These are phyloP conservation scores for Candida sonorensis DNA, from an alignment of 805 yeast species.

Conservation along the genomic window DNA sequence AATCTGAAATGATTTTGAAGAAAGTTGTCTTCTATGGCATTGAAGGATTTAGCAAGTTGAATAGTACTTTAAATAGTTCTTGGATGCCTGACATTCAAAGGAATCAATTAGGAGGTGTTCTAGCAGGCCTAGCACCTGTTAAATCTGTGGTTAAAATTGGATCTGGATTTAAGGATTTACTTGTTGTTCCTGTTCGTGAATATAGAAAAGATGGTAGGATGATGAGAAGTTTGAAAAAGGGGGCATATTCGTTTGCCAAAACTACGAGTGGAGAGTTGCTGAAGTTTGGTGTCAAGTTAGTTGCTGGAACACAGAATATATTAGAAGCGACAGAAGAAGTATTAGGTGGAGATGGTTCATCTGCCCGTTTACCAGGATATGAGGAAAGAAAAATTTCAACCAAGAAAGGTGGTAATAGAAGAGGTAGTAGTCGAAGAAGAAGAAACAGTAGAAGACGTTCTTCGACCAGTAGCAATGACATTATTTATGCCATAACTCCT, in stretches of 20 bases:
- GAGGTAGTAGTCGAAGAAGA: too few relatives aligned
- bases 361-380: conserved; percentile 26
- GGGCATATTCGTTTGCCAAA: conserved; percentile 65
- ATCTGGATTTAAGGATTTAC: conserved; percentile 65
- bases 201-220: conserved; percentile 68
- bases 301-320: conserved; percentile 80
- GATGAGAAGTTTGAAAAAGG: conserved; percentile 65
- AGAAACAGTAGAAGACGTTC: conserved; percentile 7
- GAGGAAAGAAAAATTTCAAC: conserved; percentile 3
- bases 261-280: conserved; percentile 76
- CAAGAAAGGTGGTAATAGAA: too few relatives aligned
- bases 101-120: conserved; percentile 74
- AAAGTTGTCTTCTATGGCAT: conserved; percentile 66
- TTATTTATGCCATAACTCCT: conserved; percentile 5
- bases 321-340: conserved; percentile 75
- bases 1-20: conserved; percentile 63
- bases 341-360: conserved; percentile 67
- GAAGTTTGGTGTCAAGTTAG: conserved; percentile 75
- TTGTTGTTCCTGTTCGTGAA: conserved; percentile 68
- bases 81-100: conserved; percentile 87
- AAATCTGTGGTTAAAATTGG: conserved; percentile 73
- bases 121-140: conserved; percentile 81
- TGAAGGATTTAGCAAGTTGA: conserved; percentile 61
- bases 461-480: conserved; percentile 5
- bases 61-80: conserved; percentile 46